Conservation (phyloP, 768 basidiomycete species). For the Termitomyces eurrhizus region DNA sequence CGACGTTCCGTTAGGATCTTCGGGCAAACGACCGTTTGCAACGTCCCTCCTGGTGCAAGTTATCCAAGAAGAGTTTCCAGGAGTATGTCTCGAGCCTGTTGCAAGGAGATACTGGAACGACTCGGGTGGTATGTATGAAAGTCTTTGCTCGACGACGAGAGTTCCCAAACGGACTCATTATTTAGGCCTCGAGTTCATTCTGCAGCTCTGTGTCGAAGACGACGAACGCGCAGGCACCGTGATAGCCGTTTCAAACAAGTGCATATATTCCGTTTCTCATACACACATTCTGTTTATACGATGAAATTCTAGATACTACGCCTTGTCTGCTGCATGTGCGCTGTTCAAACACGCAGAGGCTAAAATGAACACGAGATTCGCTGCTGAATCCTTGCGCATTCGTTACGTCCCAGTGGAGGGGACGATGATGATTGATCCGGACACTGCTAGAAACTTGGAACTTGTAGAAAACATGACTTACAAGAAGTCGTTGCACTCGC, state of each 20-base stretch:
- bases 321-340: constrained; percentile 80
- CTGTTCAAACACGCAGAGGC: constrained; percentile 83
- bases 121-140: constrained; percentile 58
- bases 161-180: background rate
- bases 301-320: constrained; percentile 66
- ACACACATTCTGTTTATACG: background rate
- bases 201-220: constrained; percentile 74
- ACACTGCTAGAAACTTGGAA: constrained; percentile 86
- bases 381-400: constrained; percentile 66
- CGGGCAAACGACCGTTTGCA: constrained; percentile 38
- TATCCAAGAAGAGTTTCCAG: constrained; percentile 72
- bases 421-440: constrained; percentile 92
- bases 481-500: constrained; percentile 66
- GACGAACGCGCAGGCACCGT: constrained; percentile 79
- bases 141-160: background rate
- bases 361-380: constrained; percentile 67
- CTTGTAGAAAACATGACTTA: constrained; percentile 72
- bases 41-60: constrained; percentile 69
- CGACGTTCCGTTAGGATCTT: constrained; percentile 44
- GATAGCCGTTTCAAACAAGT: constrained; percentile 78
- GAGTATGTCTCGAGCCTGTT: constrained; percentile 63
- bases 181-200: constrained; percentile 74
- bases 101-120: constrained; percentile 86
- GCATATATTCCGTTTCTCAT: constrained; percentile 28
- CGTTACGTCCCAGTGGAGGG: constrained; percentile 80